Base-by-base conservation (phyloP, 2,329 filamentous ascomycete genomes). In the Xylariales sp. region DNA sequence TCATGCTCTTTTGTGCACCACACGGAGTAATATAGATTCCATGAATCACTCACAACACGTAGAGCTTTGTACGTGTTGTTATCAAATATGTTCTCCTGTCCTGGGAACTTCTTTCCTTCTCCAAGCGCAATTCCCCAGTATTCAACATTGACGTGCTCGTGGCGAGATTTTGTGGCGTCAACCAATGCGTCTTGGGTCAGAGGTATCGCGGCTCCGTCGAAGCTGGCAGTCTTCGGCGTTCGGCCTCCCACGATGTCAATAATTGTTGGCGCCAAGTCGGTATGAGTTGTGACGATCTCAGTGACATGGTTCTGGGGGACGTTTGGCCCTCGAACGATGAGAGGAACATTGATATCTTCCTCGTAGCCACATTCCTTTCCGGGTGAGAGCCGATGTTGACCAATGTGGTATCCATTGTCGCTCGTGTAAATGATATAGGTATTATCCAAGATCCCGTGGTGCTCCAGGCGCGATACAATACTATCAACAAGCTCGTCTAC, bases 1-100 rank as follows among this genome's bases (percentile, higher is more conserved):
- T 86, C 80, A 40, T 78, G 74, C 53, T 84, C 80, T 34, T 78
- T 78, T 11, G 62, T 83, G 52, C 82, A 86, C 80, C 81, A 86
- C 0, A 84, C 78, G 0, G 78, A 72, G 50, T 40, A 40, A 8
- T 33, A 34, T 1, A 40, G 19, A 15, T 34, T 40, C 12, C 18
- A 40, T 5, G 5, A n/a, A 2, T 33, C 19, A n/a, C 45, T 38
- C 4, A 69, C 51, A 1, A 73, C 45, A 11, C 70, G 60, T 2
- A 73, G 40, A 0, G 55, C 62, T 47, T 73, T 73, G 56, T 72
- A 73, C 1, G 68, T 72, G 42, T 71, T 72, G 36, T 39, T 42
- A 8, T 18, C 18, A 18, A 18, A 36, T 16, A 21, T n/a, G 18
- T 15, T 29, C 27, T 20, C 25, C 7, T 31, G 11, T n/a, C 25